These are phyloP conservation scores for Acacia pycnantha DNA, from an alignment of 331 rosid species.

Conservation along the genomic window DNA sequence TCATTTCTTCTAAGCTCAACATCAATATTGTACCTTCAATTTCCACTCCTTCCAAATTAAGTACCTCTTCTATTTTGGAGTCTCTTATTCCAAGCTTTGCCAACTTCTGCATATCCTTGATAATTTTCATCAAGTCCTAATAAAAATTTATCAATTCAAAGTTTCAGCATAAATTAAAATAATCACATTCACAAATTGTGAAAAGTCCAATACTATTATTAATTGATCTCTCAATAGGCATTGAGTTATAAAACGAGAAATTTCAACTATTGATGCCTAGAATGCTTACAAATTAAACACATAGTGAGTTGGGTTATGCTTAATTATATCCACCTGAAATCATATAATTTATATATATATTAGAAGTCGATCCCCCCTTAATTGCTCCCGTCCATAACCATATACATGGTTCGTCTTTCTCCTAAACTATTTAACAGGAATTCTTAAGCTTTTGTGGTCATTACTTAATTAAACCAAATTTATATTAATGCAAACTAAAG, in stretches of 20 bases:
- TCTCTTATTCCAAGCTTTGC: accelerated
- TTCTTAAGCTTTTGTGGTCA: accelerated
- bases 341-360: background rate
- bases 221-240: background rate
- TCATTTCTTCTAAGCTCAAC: background rate
- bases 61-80: background rate
- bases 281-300: background rate
- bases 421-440: background rate
- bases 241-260: background rate
- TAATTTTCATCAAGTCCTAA: background rate
- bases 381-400: background rate
- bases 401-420: background rate
- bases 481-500: background rate
- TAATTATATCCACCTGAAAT: background rate
- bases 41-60: background rate
- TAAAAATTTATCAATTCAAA: background rate
- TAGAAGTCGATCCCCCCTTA: background rate
- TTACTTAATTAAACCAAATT: background rate
- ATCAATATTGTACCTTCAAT: background rate
- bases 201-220: background rate
- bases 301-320: too few relatives aligned
- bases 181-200: too few relatives aligned
- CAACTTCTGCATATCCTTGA: background rate
- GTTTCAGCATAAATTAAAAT: background rate
- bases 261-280: too few relatives aligned